Base-by-base conservation (phyloP, 768 basidiomycete genomes). In the Omphalotus guepiniiformis region DNA sequence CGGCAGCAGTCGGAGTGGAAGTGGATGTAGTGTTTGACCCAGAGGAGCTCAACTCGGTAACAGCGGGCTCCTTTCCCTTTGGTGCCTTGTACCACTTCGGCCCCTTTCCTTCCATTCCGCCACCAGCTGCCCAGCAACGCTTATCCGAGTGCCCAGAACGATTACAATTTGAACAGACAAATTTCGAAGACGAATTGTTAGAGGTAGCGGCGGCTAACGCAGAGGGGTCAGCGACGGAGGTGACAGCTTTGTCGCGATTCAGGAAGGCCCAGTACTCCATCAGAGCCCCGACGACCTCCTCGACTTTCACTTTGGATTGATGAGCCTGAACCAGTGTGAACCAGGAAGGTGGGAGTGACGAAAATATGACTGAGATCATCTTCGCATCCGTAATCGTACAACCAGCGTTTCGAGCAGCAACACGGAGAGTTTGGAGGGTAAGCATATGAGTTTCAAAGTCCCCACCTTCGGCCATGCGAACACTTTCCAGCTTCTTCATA, bases 101-200 rank as follows among this genome's bases (percentile, higher is more conserved):
- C 13, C 19, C 38, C 21, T 39, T 39, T 21, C 40, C 40, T 21
- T 29, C 41, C 12, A 5, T 27, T 19, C 41, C 41, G 3, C 41
- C 28, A 16, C 41, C 41, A 25, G 12, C 13, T 4, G 41, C 41
- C 41, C 41, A 42, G 27, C 41, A 42, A 16, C 22, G n/a, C 21
- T 22, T 26, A 8, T 29, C 21, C 2, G n/a, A 5, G 13, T 42
- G 41, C 2, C 41, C 28, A 18, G 11, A 3, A 16, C 28, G 22
- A 4, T 42, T 42, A 13, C 41, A 42, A n/a, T 42, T 42, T 18
- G 28, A 8, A 29, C 41, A 42, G n/a, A 42, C 25, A 23, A 41
- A 2, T 2, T 23, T 23, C 21, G n/a, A n/a, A 15, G 40, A 25
- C 7, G 29, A 23, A 3, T 23, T 27, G 22, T 25, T 41, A 3